Conservation (phyloP, 192 early-diverging fungal genomes). For the Gonapodya prolifera region DNA sequence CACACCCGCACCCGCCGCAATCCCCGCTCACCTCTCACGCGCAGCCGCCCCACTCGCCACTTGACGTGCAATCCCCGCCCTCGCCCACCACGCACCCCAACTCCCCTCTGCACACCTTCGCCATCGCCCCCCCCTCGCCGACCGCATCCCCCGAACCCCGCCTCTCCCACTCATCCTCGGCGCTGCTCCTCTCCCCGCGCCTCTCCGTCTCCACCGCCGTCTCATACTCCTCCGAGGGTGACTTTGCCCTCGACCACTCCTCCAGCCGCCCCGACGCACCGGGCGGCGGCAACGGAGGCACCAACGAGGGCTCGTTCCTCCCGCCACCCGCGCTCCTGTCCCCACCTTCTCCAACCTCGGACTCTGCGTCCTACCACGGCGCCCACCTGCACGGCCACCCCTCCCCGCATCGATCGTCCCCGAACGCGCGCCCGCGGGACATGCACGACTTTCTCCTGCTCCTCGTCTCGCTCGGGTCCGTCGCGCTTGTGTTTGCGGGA, state of each 20-base stretch:
- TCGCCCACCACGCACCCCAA: too few relatives aligned
- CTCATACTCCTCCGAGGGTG: background rate
- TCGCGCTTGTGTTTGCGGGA: slow-evolving; percentile 24
- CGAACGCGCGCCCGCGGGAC: background rate
- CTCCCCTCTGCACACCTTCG: too few relatives aligned
- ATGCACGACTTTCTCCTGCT: slow-evolving; percentile 32
- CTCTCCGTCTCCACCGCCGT: background rate
- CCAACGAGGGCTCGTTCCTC: too few relatives aligned
- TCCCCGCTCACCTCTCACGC: too few relatives aligned
- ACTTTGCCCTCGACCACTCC: background rate
- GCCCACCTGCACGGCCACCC: background rate
- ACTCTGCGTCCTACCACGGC: background rate
- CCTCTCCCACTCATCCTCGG: background rate
- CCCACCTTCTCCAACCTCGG: background rate
- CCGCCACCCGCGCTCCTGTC: background rate
- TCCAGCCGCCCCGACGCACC: background rate
- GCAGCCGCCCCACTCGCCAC: too few relatives aligned
- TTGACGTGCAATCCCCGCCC: too few relatives aligned
- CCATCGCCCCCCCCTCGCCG: background rate
- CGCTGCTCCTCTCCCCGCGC: background rate
- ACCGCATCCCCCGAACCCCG: background rate
- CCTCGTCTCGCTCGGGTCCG: slow-evolving; percentile 21
- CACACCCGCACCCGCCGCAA: too few relatives aligned
- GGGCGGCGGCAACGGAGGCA: too few relatives aligned
- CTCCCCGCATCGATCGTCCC: background rate